phyloP scores from a whole-genome alignment of 768 basidiomycete species.

The Lactarius trivialis region DNA sequence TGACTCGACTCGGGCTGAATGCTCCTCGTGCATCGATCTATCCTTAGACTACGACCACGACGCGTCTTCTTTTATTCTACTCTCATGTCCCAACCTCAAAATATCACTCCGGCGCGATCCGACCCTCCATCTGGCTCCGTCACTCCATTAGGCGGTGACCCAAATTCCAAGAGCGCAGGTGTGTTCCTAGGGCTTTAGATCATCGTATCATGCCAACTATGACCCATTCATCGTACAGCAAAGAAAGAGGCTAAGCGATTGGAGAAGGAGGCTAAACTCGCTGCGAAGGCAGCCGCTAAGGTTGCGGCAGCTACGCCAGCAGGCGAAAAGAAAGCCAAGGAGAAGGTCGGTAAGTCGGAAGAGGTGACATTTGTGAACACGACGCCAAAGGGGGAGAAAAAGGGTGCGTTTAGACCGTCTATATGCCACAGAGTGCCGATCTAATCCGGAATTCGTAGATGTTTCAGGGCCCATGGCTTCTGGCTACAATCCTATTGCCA shows the following conservation, averaged over 20 bases:
- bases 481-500: slow-evolving; percentile 93
- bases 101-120: not conserved
- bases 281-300: slow-evolving; percentile 51
- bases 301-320: slow-evolving; percentile 38
- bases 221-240: slow-evolving; percentile 33
- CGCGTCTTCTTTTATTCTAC: slow-evolving; percentile 7
- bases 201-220: not conserved
- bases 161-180: slow-evolving; percentile 35
- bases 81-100: slow-evolving; percentile 23
- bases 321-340: slow-evolving; percentile 68
- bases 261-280: slow-evolving; percentile 73
- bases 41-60: slow-evolving; percentile 9
- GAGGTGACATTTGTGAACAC: slow-evolving; percentile 78
- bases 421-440: not conserved
- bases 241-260: slow-evolving; percentile 83
- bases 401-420: slow-evolving; percentile 47
- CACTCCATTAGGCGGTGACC: slow-evolving; percentile 6
- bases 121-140: slow-evolving; percentile 15
- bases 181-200: slow-evolving; percentile 5
- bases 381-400: slow-evolving; percentile 89
- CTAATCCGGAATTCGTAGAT: slow-evolving; percentile 41
- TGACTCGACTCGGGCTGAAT: not conserved
- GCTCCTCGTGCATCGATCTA: slow-evolving; percentile 27
- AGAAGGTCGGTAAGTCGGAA: slow-evolving; percentile 67
- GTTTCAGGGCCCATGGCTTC: slow-evolving; percentile 79